Conservation (phyloP, 139 green algal genomes). For the Chlamydomonas urium region DNA sequence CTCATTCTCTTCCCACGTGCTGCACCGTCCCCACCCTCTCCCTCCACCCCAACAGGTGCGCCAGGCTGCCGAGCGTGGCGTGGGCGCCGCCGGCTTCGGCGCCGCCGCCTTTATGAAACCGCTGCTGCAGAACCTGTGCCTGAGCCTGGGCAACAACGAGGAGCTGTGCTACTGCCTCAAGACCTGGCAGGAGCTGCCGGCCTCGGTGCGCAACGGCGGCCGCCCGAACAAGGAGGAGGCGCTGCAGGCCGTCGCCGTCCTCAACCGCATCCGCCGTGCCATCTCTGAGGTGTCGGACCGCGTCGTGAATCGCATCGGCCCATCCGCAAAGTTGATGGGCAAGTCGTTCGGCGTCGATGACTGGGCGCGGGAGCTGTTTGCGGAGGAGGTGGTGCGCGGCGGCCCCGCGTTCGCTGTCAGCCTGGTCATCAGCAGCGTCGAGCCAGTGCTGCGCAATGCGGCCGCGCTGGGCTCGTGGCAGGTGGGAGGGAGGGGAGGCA, state of each 20-base stretch:
- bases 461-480: slow-evolving; percentile 90
- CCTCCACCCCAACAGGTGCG: slow-evolving; percentile 17
- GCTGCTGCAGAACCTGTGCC: slow-evolving; percentile 93
- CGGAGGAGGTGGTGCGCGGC: slow-evolving; percentile 88
- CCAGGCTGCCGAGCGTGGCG: slow-evolving; percentile 34
- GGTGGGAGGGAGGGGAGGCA: slow-evolving; percentile 44
- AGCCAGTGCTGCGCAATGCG: slow-evolving; percentile 71
- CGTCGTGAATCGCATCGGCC: slow-evolving; percentile 50
- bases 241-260: slow-evolving; percentile 79
- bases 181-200: slow-evolving; percentile 72
- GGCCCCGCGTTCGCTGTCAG: slow-evolving; percentile 88
- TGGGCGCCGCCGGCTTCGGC: slow-evolving; percentile 51
- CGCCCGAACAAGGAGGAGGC: slow-evolving; percentile 75
- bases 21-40: no score
- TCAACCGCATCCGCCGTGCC: slow-evolving; percentile 76
- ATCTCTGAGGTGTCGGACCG: slow-evolving; percentile 44
- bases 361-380: slow-evolving; percentile 90
- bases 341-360: slow-evolving; percentile 71
- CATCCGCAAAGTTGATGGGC: slow-evolving; percentile 57
- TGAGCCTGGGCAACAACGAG: slow-evolving; percentile 90
- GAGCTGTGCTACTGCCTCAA: slow-evolving; percentile 97
- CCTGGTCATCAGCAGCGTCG: slow-evolving; percentile 70
- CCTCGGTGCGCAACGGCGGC: slow-evolving; percentile 49
- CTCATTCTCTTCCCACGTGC: no score
- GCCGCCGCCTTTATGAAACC: slow-evolving; percentile 81